These are phyloP conservation scores for Sordaria brevicollis DNA, from an alignment of 495 filamentous ascomycete species.

Conservation along the genomic window DNA sequence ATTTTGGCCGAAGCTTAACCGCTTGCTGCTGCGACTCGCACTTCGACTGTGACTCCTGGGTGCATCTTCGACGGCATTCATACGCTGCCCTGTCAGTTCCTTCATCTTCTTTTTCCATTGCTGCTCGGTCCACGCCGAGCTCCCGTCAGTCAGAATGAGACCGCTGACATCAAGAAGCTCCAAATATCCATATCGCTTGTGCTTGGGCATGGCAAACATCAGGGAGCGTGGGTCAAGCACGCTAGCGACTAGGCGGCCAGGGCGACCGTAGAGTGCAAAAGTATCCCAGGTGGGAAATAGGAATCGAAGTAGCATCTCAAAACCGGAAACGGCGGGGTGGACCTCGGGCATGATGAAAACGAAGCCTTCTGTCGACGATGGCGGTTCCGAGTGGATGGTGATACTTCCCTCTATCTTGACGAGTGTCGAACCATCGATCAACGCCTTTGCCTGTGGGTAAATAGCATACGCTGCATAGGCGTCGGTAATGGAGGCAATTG, in stretches of 20 bases:
- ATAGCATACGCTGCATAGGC: conserved; percentile 90
- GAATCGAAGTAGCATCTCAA: conserved; percentile 94
- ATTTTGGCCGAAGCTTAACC: conserved; percentile 50
- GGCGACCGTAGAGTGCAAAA: conserved; percentile 85
- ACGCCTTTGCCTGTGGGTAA: conserved; percentile 83
- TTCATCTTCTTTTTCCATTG: conserved; percentile 87
- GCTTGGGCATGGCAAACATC: conserved; percentile 96
- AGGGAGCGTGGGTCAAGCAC: conserved; percentile 75
- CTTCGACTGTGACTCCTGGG: conserved; percentile 46
- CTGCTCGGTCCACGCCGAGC: conserved; percentile 70
- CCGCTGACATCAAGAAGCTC: conserved; percentile 76
- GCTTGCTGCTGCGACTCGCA: conserved; percentile 49
- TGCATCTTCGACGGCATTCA: conserved; percentile 44
- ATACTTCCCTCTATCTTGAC: conserved; percentile 91
- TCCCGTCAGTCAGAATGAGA: conserved; percentile 68
- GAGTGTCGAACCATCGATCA: conserved; percentile 90
- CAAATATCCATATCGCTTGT: conserved; percentile 80
- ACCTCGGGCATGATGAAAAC: conserved; percentile 97
- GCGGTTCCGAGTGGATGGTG: conserved; percentile 65
- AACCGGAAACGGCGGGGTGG: conserved; percentile 81
- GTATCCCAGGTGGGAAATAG: conserved; percentile 92
- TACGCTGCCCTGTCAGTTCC: conserved; percentile 75
- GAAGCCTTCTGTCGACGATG: conserved; percentile 74
- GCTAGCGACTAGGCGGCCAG: conserved; percentile 77
- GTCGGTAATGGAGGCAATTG: conserved; percentile 84